Evolutionary conservation across 805 yeast genomes (phyloP).

Genomic region (Cyberlindnera misumaiensis): DNA sequence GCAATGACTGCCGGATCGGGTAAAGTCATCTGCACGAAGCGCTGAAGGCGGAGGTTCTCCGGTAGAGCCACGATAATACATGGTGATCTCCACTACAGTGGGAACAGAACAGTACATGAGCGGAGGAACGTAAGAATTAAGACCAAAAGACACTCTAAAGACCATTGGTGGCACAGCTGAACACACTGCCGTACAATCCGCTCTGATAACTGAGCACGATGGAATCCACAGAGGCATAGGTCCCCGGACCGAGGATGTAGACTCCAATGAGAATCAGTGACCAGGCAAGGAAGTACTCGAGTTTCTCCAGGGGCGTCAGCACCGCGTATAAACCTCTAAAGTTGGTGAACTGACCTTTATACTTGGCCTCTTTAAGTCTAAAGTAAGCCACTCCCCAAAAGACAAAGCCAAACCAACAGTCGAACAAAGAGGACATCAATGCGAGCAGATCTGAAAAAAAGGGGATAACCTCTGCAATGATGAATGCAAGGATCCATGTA

Average conservation of each 20-base stretch:
- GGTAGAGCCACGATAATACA: too few species aligned
- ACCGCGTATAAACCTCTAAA: slow-evolving; percentile 22
- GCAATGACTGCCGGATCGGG: not conserved
- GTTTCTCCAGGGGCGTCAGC: slow-evolving; percentile 27
- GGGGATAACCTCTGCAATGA: slow-evolving; percentile 62
- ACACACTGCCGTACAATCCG: slow-evolving; percentile 44
- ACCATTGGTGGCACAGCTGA: slow-evolving; percentile 43
- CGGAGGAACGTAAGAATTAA: too few species aligned
- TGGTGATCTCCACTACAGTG: too few species aligned
- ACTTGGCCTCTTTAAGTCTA: slow-evolving; percentile 33
- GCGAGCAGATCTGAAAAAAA: slow-evolving; percentile 52
- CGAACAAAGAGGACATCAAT: slow-evolving; percentile 54
- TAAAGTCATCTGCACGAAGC: too few species aligned
- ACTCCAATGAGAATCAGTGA: slow-evolving; percentile 40
- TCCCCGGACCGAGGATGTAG: slow-evolving; percentile 54
- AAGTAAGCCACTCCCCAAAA: slow-evolving; percentile 57
- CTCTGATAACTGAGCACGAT: slow-evolving; percentile 44
- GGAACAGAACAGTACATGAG: too few species aligned
- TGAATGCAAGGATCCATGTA: slow-evolving; percentile 47
- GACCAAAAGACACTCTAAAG: slow-evolving; percentile 15
- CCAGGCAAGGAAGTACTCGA: slow-evolving; percentile 32
- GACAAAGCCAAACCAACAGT: slow-evolving; percentile 60
- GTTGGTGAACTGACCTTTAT: slow-evolving; percentile 24
- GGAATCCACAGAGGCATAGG: slow-evolving; percentile 48
- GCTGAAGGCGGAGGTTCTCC: too few species aligned